Evolutionary conservation across 2,329 filamentous ascomycete species (phyloP).

Genomic region (Ophiostoma triangulosporum): DNA sequence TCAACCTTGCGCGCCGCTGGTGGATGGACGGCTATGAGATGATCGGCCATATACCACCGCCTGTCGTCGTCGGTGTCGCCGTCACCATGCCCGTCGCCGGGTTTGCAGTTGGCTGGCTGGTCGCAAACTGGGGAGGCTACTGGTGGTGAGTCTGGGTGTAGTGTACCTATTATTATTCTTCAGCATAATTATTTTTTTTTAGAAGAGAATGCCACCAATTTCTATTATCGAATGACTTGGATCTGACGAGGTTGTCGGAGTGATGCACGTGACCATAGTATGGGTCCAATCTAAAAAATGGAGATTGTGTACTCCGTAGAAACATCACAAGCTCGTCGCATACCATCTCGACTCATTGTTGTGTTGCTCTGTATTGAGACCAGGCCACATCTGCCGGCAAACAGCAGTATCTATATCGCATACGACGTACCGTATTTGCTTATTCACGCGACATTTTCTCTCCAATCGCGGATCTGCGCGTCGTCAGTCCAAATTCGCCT

Average conservation of each 20-base stretch:
- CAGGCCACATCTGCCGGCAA: not conserved
- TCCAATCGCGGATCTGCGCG: too few relatives aligned
- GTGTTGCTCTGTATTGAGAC: too few relatives aligned
- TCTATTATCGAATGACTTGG: too few relatives aligned
- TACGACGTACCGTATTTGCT: not conserved
- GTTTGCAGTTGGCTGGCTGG: conserved; percentile 8
- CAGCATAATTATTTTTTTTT: too few relatives aligned
- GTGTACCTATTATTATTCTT: not conserved
- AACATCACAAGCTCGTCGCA: not conserved
- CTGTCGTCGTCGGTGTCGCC: conserved; percentile 4
- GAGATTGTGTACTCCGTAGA: not conserved
- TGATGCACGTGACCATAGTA: not conserved
- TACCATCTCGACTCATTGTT: not conserved
- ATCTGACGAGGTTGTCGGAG: not conserved
- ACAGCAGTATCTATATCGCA: not conserved
- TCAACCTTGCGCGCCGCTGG: conserved; percentile 13
- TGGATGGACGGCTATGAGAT: conserved; percentile 12
- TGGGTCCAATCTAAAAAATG: not conserved
- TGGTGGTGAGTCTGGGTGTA: not conserved
- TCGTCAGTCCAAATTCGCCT: not conserved
- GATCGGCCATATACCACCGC: conserved; percentile 8
- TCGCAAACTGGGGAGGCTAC: conserved; percentile 3
- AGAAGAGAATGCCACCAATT: too few relatives aligned
- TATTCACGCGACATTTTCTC: not conserved
- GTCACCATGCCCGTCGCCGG: conserved; percentile 9